phyloP scores from a whole-genome alignment of 176 grass and related monocot species.

The Musa acuminata region DNA sequence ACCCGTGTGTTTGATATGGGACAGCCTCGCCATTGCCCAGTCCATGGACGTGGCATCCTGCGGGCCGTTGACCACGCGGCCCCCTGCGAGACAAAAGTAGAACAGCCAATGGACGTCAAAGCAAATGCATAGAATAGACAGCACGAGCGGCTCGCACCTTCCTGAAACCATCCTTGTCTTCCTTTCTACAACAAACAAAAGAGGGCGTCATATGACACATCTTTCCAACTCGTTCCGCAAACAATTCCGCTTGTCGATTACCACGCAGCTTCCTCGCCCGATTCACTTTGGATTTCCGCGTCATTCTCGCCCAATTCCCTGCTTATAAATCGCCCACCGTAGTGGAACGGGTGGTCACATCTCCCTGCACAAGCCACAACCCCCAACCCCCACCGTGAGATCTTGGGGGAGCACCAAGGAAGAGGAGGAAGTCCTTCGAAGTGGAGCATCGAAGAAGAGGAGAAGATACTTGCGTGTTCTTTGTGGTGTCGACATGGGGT shows the following conservation, averaged over 20 bases:
- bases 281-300: background rate
- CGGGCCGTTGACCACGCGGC: no score
- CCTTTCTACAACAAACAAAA: background rate
- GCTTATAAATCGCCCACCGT: background rate
- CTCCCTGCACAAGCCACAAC: no score
- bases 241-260: background rate
- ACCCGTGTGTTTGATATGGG: no score
- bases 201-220: background rate
- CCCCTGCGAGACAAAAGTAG: no score
- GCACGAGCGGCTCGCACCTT: background rate
- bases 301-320: background rate
- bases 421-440: background rate
- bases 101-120: no score
- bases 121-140: background rate
- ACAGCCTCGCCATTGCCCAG: no score
- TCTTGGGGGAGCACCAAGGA: background rate
- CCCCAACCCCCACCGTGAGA: no score
- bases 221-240: background rate
- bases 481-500: slow-evolving; percentile 40
- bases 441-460: no score
- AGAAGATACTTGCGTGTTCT: no score
- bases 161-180: background rate
- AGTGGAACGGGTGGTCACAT: background rate
- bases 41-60: no score
- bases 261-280: background rate